These are phyloP conservation scores for Pachysandra terminalis DNA, from an alignment of 164 flowering plant species.

Conservation along the genomic window DNA sequence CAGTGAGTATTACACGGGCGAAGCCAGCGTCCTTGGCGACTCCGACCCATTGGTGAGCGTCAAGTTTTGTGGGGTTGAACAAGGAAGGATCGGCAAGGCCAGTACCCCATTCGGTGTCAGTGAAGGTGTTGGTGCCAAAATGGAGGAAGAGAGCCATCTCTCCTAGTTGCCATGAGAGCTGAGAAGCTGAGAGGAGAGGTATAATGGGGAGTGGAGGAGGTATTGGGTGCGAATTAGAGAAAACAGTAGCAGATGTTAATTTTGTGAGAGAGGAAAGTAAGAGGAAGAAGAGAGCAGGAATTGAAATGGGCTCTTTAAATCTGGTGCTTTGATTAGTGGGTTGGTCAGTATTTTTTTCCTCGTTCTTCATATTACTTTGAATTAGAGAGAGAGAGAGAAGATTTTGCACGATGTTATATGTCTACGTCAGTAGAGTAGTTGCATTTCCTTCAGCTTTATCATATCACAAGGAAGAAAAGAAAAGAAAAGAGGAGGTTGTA, in stretches of 20 bases:
- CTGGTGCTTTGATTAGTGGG: background rate
- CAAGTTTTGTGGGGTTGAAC: constrained; percentile 61
- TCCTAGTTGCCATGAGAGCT: constrained; percentile 81
- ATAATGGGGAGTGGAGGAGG: constrained; percentile 82
- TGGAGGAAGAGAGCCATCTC: constrained; percentile 86
- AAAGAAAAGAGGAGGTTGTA: too few species aligned
- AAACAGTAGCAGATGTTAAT: background rate
- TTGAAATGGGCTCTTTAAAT: constrained; percentile 2
- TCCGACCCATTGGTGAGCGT: constrained; percentile 76
- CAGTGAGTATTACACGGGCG: constrained; percentile 66
- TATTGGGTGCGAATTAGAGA: background rate
- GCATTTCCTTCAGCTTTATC: background rate
- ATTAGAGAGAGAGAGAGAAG: background rate
- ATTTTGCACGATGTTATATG: too few species aligned
- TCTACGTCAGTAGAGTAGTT: background rate
- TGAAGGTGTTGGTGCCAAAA: constrained; percentile 96
- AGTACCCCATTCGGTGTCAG: constrained; percentile 87
- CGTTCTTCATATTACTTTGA: background rate
- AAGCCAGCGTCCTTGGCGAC: constrained; percentile 73
- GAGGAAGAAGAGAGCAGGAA: background rate
- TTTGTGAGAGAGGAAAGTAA: background rate
- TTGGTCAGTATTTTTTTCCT: background rate
- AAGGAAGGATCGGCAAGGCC: constrained; percentile 67
- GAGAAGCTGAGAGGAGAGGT: constrained; percentile 78
- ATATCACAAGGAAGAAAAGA: too few species aligned